Conservation (phyloP, 768 basidiomycete genomes). For the Suillus luteus region DNA sequence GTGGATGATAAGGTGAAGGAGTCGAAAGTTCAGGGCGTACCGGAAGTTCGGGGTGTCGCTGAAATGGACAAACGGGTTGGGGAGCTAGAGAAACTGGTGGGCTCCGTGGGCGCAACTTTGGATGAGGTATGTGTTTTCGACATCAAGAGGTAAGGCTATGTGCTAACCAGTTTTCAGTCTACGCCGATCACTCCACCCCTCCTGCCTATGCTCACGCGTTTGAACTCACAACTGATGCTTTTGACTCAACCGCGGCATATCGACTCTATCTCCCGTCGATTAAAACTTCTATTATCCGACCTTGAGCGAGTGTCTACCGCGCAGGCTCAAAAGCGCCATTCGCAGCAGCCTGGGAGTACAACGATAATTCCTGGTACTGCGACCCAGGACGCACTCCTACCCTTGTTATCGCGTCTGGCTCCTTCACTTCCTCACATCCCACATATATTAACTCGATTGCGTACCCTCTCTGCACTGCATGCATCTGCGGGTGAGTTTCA, state of each 20-base stretch:
- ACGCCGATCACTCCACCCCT: conserved; percentile 78
- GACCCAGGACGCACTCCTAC: conserved; percentile 62
- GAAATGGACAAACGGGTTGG: conserved; percentile 85
- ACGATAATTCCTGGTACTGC: conserved; percentile 15
- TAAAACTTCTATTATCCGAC: conserved; percentile 91
- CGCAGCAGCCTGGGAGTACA: conserved; percentile 14
- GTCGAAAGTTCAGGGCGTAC: conserved; percentile 23
- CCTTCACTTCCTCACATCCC: conserved; percentile 82
- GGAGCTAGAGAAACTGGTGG: conserved; percentile 80
- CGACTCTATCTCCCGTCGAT: conserved; percentile 90
- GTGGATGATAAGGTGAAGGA: conserved; percentile 17
- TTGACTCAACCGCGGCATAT: conserved; percentile 96
- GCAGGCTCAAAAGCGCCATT: conserved; percentile 29
- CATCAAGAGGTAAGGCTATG: not conserved
- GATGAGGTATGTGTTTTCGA: conserved; percentile 66
- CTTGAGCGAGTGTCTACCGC: conserved; percentile 75
- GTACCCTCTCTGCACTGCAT: conserved; percentile 83
- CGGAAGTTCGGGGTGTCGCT: conserved; percentile 53
- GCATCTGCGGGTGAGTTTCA: conserved; percentile 80
- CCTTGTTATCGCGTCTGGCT: conserved; percentile 67
- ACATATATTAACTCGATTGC: conserved; percentile 85
- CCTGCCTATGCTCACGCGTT: conserved; percentile 76
- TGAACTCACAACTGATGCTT: conserved; percentile 83
- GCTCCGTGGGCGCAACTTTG: conserved; percentile 73
- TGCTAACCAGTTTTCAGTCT: conserved; percentile 40